phyloP scores from a whole-genome alignment of 1,284 basidiomycete species.

The Laetiporus sulphureus region DNA sequence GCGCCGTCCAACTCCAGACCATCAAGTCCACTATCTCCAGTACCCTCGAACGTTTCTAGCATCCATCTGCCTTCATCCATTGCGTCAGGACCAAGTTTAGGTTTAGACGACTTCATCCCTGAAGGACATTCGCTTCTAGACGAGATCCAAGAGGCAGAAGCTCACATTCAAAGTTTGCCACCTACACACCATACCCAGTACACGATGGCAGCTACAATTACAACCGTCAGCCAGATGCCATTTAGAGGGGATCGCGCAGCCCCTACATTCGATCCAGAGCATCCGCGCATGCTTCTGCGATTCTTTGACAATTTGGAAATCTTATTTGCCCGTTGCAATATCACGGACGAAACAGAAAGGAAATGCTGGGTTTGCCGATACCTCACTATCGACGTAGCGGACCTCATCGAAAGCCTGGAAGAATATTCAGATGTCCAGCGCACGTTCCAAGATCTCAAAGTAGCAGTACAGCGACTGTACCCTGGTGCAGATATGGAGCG shows the following conservation, averaged over 20 bases:
- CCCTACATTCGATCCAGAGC: slow-evolving; percentile 6
- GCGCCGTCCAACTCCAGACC: too few relatives aligned
- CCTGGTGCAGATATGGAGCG: slow-evolving; percentile 6
- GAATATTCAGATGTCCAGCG: not conserved
- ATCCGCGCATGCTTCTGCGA: slow-evolving; percentile 6
- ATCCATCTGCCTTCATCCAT: too few relatives aligned
- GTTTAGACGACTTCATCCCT: too few relatives aligned
- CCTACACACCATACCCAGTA: too few relatives aligned
- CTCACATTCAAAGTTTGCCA: too few relatives aligned
- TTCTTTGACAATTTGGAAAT: slow-evolving; percentile 11
- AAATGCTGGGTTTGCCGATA: slow-evolving; percentile 5
- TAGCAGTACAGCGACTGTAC: slow-evolving; percentile 6
- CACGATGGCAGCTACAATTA: not conserved
- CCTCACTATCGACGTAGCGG: slow-evolving; percentile 2
- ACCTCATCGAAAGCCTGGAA: slow-evolving; percentile 6
- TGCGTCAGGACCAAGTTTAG: too few relatives aligned
- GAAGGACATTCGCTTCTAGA: too few relatives aligned
- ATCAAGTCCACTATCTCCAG: too few relatives aligned
- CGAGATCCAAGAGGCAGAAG: too few relatives aligned
- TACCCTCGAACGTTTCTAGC: too few relatives aligned
- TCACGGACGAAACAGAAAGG: slow-evolving; percentile 2
- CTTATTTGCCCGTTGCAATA: slow-evolving; percentile 2
- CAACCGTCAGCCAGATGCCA: slow-evolving; percentile 7
- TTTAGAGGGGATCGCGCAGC: slow-evolving; percentile 3
- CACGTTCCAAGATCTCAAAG: slow-evolving; percentile 4